Evolutionary conservation across 2,329 filamentous ascomycete genomes (phyloP).

Genomic region (Teratosphaeria destructans): DNA sequence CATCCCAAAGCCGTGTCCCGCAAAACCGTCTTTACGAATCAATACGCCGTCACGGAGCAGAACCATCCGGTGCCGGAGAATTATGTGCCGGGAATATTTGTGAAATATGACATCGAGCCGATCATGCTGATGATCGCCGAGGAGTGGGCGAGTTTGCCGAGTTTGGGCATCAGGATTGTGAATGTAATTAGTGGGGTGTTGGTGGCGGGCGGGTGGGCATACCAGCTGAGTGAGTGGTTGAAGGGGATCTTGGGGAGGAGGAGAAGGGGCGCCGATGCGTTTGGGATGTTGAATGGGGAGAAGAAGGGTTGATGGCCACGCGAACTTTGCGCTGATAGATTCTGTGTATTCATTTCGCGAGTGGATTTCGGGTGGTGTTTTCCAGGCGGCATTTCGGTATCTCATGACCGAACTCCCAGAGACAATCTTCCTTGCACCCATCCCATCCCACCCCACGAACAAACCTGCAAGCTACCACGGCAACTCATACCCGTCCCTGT

Average conservation of each 20-base stretch:
- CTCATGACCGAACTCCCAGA: not conserved
- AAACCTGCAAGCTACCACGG: slow-evolving; percentile 27
- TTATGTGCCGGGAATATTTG: slow-evolving; percentile 78
- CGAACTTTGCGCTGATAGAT: not conserved
- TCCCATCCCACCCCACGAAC: too few relatives aligned
- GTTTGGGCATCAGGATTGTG: slow-evolving; percentile 69
- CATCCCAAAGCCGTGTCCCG: slow-evolving; percentile 28
- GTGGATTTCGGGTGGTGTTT: not conserved
- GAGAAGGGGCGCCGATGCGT: slow-evolving; percentile 2
- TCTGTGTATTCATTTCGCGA: not conserved
- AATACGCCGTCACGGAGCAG: slow-evolving; percentile 94
- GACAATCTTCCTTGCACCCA: not conserved
- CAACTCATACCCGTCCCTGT: slow-evolving; percentile 34
- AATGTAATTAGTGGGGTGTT: slow-evolving; percentile 87
- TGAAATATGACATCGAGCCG: slow-evolving; percentile 98
- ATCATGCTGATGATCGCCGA: slow-evolving; percentile 81
- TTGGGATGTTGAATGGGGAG: slow-evolving; percentile 21
- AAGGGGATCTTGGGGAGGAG: slow-evolving; percentile 26
- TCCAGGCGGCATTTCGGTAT: not conserved
- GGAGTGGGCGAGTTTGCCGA: slow-evolving; percentile 62
- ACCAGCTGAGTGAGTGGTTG: slow-evolving; percentile 71
- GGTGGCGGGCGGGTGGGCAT: slow-evolving; percentile 89
- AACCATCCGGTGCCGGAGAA: slow-evolving; percentile 58
- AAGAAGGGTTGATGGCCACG: slow-evolving; percentile 4
- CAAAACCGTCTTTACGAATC: slow-evolving; percentile 77